phyloP scores from a whole-genome alignment of 106 monocot genomes.

The Agapanthus africanus region DNA sequence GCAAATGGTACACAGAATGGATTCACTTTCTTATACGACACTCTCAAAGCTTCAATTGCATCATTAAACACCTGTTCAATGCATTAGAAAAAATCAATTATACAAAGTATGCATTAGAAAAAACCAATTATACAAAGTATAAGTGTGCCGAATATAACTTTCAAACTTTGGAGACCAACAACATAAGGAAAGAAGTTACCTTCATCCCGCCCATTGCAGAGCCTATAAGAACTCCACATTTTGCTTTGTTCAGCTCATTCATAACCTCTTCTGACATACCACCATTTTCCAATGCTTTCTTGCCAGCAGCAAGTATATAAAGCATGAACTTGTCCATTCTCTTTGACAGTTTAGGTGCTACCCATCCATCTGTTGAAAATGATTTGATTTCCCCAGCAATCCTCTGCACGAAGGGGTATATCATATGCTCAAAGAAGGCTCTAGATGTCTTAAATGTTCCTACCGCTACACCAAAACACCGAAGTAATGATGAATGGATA shows the following conservation, averaged over 20 bases:
- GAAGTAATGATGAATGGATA: no score
- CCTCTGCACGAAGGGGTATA: constrained; percentile 23
- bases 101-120: not conserved
- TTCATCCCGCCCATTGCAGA: constrained; percentile 79
- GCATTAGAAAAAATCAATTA: not conserved
- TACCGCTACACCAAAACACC: no score
- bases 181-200: constrained; percentile 16
- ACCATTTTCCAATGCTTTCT: constrained; percentile 57
- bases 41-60: constrained; percentile 64
- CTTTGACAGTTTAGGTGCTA: constrained; percentile 57
- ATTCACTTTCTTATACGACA: constrained; percentile 72
- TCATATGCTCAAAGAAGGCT: not conserved
- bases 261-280: constrained; percentile 48
- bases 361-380: constrained; percentile 70
- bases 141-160: not conserved
- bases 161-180: no score
- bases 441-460: no score
- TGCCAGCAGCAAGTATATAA: constrained; percentile 60
- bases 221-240: constrained; percentile 65
- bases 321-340: constrained; percentile 78
- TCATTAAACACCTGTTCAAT: constrained; percentile 54
- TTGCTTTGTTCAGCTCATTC: constrained; percentile 43
- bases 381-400: constrained; percentile 73
- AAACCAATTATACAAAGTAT: not conserved
- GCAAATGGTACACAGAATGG: constrained; percentile 75